phyloP scores from a whole-genome alignment of 2,329 filamentous ascomycete genomes.

The Beauveria medogensis region DNA sequence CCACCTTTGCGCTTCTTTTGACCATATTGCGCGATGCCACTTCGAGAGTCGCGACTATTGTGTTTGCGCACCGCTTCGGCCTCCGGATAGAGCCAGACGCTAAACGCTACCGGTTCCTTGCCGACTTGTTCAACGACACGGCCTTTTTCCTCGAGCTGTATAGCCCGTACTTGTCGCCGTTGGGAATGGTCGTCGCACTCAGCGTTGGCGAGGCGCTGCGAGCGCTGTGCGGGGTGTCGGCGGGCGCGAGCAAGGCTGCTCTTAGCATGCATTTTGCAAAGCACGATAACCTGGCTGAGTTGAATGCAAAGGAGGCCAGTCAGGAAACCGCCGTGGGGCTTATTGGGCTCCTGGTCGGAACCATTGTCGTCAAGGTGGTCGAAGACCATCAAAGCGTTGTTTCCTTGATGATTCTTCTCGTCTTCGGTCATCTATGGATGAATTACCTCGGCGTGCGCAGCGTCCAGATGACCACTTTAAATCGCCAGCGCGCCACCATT shows the following conservation, averaged over 20 bases:
- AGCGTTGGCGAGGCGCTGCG: slow-evolving; percentile 43
- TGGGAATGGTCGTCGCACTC: slow-evolving; percentile 41
- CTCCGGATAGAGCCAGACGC: slow-evolving; percentile 81
- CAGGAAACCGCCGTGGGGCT: slow-evolving; percentile 92
- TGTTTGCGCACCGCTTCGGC: slow-evolving; percentile 76
- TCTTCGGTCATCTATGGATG: slow-evolving; percentile 69
- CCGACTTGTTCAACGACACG: slow-evolving; percentile 81
- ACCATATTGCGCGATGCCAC: slow-evolving; percentile 76
- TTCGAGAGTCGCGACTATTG: slow-evolving; percentile 73
- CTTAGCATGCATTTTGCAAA: slow-evolving; percentile 86
- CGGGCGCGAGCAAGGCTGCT: slow-evolving; percentile 82
- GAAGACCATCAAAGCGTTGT: slow-evolving; percentile 66
- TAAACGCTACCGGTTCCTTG: slow-evolving; percentile 80
- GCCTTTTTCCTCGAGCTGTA: slow-evolving; percentile 81
- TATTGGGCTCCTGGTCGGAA: slow-evolving; percentile 78
- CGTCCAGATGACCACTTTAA: slow-evolving; percentile 77
- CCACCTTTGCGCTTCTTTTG: slow-evolving; percentile 73
- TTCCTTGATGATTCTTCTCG: slow-evolving; percentile 60
- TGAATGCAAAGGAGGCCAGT: slow-evolving; percentile 91
- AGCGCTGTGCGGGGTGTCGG: slow-evolving; percentile 78
- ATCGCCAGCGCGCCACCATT: slow-evolving; percentile 77
- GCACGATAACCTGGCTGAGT: slow-evolving; percentile 79
- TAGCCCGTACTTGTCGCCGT: slow-evolving; percentile 60
- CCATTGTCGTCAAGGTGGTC: slow-evolving; percentile 69
- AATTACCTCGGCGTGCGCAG: slow-evolving; percentile 81